Percentiles rank a stretch among this genome's conserved stretches.
Conservation (phyloP, 2,329 filamentous ascomycete species). For the Cercospora citrullina region DNA sequence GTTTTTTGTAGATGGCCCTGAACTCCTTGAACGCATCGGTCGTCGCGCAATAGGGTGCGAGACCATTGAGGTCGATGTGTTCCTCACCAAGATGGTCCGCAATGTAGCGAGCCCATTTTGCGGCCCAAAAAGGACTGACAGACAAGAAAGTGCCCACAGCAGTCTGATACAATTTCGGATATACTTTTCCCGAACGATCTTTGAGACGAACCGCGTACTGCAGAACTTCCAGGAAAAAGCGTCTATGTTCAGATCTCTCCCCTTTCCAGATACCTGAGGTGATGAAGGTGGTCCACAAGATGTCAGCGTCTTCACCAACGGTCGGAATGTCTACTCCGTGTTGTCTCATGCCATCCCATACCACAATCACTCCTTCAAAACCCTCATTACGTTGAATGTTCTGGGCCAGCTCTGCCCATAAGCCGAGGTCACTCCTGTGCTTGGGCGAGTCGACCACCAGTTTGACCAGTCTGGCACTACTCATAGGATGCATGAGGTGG, state of each 20-base stretch:
- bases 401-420: slow-evolving; percentile 47
- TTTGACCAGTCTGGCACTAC: slow-evolving; percentile 13
- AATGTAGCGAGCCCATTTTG: slow-evolving; percentile 35
- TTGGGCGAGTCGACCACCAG: slow-evolving; percentile 38
- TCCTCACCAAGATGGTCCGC: slow-evolving; percentile 42
- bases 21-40: slow-evolving; percentile 27
- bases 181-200: slow-evolving; percentile 1
- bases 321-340: slow-evolving; percentile 45
- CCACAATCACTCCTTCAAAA: slow-evolving; percentile 42
- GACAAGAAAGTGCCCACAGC: slow-evolving; percentile 44
- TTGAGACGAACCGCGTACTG: slow-evolving; percentile 10
- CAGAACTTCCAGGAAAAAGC: slow-evolving; percentile 9
- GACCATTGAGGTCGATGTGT: slow-evolving; percentile 28
- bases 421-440: slow-evolving; percentile 35
- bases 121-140: slow-evolving; percentile 31
- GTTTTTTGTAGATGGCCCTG: slow-evolving; percentile 41
- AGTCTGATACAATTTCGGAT: slow-evolving; percentile 8
- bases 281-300: slow-evolving; percentile 51
- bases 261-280: slow-evolving; percentile 35
- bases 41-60: slow-evolving; percentile 26
- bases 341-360: slow-evolving; percentile 46
- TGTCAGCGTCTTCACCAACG: slow-evolving; percentile 41
- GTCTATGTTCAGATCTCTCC: neutral
- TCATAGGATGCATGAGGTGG: neutral
- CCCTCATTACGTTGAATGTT: slow-evolving; percentile 46